A percentile compares a stretch with the other conserved stretches of the same genome.
phyloP scores from a whole-genome alignment of 2,329 filamentous ascomycete species.

The Fusarium aywerte region DNA sequence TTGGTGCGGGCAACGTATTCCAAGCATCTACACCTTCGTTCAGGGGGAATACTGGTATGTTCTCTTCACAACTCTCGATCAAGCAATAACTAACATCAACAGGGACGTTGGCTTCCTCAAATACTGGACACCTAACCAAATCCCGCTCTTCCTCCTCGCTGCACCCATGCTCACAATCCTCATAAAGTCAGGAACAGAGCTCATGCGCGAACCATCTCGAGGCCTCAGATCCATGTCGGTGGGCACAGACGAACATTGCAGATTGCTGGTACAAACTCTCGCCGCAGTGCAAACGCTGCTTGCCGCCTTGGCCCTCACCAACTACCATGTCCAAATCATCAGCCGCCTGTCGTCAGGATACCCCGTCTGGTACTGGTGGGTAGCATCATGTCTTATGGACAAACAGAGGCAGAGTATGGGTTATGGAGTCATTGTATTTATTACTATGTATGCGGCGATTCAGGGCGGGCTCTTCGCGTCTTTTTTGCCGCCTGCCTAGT shows the following conservation, averaged over 20 bases:
- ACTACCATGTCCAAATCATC: conserved; percentile 94
- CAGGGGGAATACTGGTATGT: conserved; percentile 89
- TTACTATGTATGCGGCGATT: conserved; percentile 83
- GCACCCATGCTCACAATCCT: conserved; percentile 76
- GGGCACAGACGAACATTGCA: conserved; percentile 25
- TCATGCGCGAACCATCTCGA: conserved; percentile 44
- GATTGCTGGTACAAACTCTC: conserved; percentile 63
- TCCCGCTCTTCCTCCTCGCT: conserved; percentile 88
- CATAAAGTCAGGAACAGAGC: conserved; percentile 65
- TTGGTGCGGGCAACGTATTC: conserved; percentile 80
- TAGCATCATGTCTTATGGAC: conserved; percentile 64
- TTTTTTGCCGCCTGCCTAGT: conserved; percentile 87
- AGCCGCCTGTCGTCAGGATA: conserved; percentile 89
- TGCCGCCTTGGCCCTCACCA: conserved; percentile 76
- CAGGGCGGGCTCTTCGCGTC: conserved; percentile 87
- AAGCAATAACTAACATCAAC: conserved; percentile 30
- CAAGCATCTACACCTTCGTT: conserved; percentile 92
- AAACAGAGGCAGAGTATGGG: conserved; percentile 49
- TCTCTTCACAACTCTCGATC: conserved; percentile 8
- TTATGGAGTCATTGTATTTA: conserved; percentile 67
- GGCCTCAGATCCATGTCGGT: conserved; percentile 7
- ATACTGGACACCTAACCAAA: conserved; percentile 89
- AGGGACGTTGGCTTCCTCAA: conserved; percentile 89
- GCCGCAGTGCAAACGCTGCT: conserved; percentile 79
- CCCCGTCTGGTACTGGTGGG: conserved; percentile 87